Conservation (phyloP, 352 stramenopile species). For the Phytophthora cactorum region DNA sequence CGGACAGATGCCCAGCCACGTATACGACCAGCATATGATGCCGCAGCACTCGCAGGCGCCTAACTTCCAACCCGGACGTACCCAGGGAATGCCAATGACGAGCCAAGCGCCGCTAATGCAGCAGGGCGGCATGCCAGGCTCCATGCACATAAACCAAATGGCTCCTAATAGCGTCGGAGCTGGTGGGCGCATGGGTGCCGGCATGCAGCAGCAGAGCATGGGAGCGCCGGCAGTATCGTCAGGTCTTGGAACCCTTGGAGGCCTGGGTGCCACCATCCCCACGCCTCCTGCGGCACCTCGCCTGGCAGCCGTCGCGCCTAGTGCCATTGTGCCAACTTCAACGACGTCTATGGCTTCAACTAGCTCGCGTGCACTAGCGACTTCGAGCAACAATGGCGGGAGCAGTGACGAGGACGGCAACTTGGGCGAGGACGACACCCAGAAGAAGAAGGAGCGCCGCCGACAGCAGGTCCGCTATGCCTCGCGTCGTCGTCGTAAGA, state of each 20-base stretch:
- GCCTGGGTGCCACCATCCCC: constrained; percentile 18
- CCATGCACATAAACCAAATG: constrained; percentile 49
- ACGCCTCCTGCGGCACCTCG: constrained; percentile 14
- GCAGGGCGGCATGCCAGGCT: constrained; percentile 24
- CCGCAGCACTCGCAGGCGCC: constrained; percentile 42
- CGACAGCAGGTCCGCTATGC: constrained; percentile 82
- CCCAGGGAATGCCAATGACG: constrained; percentile 35
- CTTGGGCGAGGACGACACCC: constrained; percentile 56
- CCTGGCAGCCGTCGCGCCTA: constrained; percentile 32
- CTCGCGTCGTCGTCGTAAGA: constrained; percentile 79
- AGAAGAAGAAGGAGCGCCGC: constrained; percentile 85
- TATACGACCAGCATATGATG: constrained; percentile 75
- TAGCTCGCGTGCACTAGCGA: constrained; percentile 51
- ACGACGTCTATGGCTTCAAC: constrained; percentile 33
- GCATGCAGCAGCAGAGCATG: constrained; percentile 35
- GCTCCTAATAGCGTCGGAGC: constrained; percentile 13
- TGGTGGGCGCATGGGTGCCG: constrained; percentile 21
- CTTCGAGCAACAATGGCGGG: constrained; percentile 52
- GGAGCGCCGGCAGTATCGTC: neutral
- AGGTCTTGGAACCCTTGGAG: constrained; percentile 18
- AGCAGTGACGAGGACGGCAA: constrained; percentile 64
- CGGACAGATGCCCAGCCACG: constrained; percentile 53
- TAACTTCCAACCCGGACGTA: constrained; percentile 25
- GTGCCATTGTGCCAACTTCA: constrained; percentile 48
- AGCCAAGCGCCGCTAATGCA: constrained; percentile 48